Evolutionary conservation across 2,329 filamentous ascomycete species (phyloP), one percentile per base, ranked within the genome.

Genomic region (Cladosporium oxysporum): DNA sequence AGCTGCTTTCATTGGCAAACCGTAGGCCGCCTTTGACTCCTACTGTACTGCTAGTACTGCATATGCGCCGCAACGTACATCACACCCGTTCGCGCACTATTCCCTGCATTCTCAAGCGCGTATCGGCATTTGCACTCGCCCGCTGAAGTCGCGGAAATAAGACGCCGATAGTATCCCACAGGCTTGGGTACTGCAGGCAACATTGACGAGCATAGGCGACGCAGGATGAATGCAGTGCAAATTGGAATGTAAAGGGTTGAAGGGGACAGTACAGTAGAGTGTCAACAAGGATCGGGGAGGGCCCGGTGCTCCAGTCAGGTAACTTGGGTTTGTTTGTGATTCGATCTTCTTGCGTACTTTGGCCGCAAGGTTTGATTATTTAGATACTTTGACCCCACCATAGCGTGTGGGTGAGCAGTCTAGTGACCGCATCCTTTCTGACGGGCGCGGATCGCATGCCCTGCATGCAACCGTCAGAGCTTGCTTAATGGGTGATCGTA

Each of bases 401-500:
- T n/a, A 52, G 44, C 28, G 33, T 35, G 44, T 52, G 33, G 29
- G 47, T 47, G 59, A 8, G 44, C 11, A 62, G 33, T 37, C 58
- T 60, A 60, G 26, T 41, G 41, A 44, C 29, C 58, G 41, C 28
- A 33, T 60, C 58, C 58, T 23, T n/a, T 26, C 21, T 62, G 28
- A 23, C 7, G n/a, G 29, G 37, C 12, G 59, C 59, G 28, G 59
- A 35, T 62, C 44, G 47, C 44, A 52, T 21, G 47, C 26, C 44
- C 59, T 62, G 59, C 58, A 60, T 60, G 55, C 59, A 35, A 29
- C 59, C 31, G 59, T 55, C 52, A 50, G 41, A 50, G 59, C 59
- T 50, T 52, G 28, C 31, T 52, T 37, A 21, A 31, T 52, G n/a
- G 59, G 47, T 35, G 47, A 62, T 23, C 47, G 44, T 26, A 21